These are phyloP conservation scores for Suillus spraguei DNA, from an alignment of 768 basidiomycete genomes.

Conservation along the genomic window DNA sequence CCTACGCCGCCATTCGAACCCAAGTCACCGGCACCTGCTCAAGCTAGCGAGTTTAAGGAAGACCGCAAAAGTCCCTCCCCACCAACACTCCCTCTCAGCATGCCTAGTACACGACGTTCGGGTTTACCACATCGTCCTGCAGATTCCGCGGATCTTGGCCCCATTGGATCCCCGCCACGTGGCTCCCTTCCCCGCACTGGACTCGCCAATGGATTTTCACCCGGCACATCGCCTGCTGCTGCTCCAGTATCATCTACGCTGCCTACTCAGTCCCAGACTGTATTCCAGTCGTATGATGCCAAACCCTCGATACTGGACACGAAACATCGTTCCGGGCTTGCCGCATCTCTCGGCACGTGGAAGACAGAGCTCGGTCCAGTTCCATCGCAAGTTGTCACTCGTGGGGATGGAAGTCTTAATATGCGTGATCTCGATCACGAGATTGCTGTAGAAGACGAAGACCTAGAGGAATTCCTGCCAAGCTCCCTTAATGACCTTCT, in stretches of 20 bases:
- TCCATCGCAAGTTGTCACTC: constrained; percentile 19
- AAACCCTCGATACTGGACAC: constrained; percentile 54
- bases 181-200: constrained; percentile 39
- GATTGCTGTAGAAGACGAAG: constrained; percentile 66
- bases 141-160: constrained; percentile 65
- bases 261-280: constrained; percentile 44
- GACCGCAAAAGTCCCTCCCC: constrained; percentile 41
- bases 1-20: constrained; percentile 5
- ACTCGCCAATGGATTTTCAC: constrained; percentile 48
- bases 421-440: constrained; percentile 38
- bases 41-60: constrained; percentile 20
- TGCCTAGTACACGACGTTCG: constrained; percentile 46
- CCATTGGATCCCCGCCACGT: constrained; percentile 80
- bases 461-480: constrained; percentile 88
- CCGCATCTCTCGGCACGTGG: constrained; percentile 61
- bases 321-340: constrained; percentile 50
- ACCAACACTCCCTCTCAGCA: constrained; percentile 55
- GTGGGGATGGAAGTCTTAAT: constrained; percentile 16
- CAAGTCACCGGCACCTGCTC: constrained; percentile 12
- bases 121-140: constrained; percentile 38
- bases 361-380: constrained; percentile 28
- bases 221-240: constrained; percentile 59
- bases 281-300: constrained; percentile 74
- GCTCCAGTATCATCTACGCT: constrained; percentile 31
- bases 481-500: constrained; percentile 86